Evolutionary conservation across 345 rosid genomes (phyloP), one percentile per base, ranked within the genome.

Genomic region (Kernera saxatilis): DNA sequence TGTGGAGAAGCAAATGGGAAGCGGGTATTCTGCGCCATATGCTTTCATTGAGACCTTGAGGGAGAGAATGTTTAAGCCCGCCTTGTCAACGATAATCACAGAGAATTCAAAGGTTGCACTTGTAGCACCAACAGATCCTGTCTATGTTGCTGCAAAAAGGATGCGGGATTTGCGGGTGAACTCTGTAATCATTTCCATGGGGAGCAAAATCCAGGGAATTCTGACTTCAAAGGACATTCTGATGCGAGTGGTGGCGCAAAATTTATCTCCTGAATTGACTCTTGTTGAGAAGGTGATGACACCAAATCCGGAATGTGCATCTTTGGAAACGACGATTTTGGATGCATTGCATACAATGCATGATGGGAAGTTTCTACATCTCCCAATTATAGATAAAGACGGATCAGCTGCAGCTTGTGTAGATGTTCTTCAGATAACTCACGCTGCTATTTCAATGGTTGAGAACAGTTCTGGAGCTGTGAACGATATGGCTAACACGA

Each of bases 281-380:
- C 80, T 77, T 33, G 94, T 92, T 17, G 99, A 95, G 82, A 95
- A 92, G 90, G 97, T 95, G 12, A 95, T 95, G 99, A 92, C 99
- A 0, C 85, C 88, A 3, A 95, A 90, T 60, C 98, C 99, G 0
- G 97, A 95, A 79, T 87, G 89, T 76, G 98, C 81, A 7, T 81
- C 82, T 8, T 8, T 95, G 12, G 99, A 92, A 69, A 87, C 92
- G 11, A 84, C 97, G 15, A 87, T 92, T 65, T 92, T 95, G 26
- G 99, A 95, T 14, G 98, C 98, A 13, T 80, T 92, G 83, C 99
- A 92, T 72, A 67, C 80, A 57, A 95, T 92, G 99, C 98, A 95
- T 76, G 98, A 90, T 29, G 98, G 98, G 46, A 95, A 95, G 82
- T 92, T 95, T 73, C 80, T 95, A 56, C 99, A 95, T 82, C 98